Percentiles rank a stretch among this genome's conserved stretches.
These are phyloP conservation scores for Solanum acaule DNA, from an alignment of 257 asterid species.

Conservation along the genomic window DNA sequence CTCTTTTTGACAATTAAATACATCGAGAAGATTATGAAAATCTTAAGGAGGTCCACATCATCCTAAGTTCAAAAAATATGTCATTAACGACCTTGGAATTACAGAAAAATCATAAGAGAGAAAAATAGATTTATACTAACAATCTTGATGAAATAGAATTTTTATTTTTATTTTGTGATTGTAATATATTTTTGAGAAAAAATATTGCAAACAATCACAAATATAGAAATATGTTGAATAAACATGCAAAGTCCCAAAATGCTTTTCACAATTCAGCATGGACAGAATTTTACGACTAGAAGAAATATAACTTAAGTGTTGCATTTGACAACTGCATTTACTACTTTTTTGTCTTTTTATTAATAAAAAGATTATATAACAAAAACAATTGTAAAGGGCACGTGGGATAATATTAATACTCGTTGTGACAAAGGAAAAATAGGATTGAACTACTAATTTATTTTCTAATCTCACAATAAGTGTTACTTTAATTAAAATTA, in stretches of 20 bases:
- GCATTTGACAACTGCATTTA: neutral
- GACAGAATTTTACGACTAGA: neutral
- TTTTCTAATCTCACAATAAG: neutral
- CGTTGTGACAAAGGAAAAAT: neutral
- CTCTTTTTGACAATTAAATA: neutral
- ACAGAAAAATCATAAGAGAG: neutral
- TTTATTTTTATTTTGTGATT: neutral
- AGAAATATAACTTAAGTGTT: neutral
- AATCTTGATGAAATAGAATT: rapidly evolving
- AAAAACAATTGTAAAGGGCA: neutral
- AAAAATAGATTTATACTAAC: neutral
- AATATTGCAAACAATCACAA: neutral
- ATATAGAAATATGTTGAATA: neutral
- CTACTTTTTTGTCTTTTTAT: neutral
- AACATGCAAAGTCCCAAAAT: neutral
- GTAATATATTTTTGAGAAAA: neutral
- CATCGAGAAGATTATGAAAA: neutral
- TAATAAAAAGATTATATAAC: neutral
- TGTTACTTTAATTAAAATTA: no score
- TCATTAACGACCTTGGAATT: neutral
- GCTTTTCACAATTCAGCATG: neutral
- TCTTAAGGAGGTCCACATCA: neutral
- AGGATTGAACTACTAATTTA: neutral
- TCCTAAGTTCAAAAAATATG: neutral
- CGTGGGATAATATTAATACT: neutral